Conservation (phyloP, 805 yeast species). For the Ogataea trehaloabstinens region DNA sequence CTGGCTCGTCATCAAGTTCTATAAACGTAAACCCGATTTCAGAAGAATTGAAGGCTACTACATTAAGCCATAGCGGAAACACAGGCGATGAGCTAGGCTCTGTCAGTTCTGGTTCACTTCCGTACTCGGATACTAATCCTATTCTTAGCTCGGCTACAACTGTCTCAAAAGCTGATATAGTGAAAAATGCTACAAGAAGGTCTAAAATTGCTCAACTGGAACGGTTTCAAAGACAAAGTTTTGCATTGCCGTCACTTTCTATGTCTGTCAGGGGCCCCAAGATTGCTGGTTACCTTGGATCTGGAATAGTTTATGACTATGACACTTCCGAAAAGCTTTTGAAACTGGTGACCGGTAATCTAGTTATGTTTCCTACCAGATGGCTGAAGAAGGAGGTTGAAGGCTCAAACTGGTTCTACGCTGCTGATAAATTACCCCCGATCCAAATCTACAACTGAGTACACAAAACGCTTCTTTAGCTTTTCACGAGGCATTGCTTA, state of each 20-base stretch:
- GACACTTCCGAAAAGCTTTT: slow-evolving; percentile 75
- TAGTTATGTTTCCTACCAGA: slow-evolving; percentile 88
- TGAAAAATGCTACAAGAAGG: slow-evolving; percentile 22
- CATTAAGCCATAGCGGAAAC: neutral
- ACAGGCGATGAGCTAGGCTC: neutral
- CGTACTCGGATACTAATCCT: slow-evolving; percentile 1
- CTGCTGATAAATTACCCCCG: slow-evolving; percentile 91
- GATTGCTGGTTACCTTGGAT: slow-evolving; percentile 12
- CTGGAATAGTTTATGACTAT: slow-evolving; percentile 45
- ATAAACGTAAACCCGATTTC: neutral
- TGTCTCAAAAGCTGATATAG: slow-evolving; percentile 8
- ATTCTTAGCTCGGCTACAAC: slow-evolving; percentile 8
- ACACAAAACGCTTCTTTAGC: no score
- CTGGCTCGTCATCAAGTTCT: neutral
- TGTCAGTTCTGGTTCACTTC: neutral
- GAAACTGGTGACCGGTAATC: slow-evolving; percentile 74
- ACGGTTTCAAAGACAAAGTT: slow-evolving; percentile 22
- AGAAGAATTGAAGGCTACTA: neutral
- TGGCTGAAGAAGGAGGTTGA: slow-evolving; percentile 89
- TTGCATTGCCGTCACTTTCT: slow-evolving; percentile 9
- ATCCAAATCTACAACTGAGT: slow-evolving; percentile 80
- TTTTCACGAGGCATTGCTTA: slow-evolving; percentile 4
- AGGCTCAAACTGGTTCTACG: slow-evolving; percentile 92
- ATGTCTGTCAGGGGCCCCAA: slow-evolving; percentile 8
- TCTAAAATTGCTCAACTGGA: slow-evolving; percentile 30